Base-by-base conservation (phyloP, 805 yeast species). In the Candida berthetii region DNA sequence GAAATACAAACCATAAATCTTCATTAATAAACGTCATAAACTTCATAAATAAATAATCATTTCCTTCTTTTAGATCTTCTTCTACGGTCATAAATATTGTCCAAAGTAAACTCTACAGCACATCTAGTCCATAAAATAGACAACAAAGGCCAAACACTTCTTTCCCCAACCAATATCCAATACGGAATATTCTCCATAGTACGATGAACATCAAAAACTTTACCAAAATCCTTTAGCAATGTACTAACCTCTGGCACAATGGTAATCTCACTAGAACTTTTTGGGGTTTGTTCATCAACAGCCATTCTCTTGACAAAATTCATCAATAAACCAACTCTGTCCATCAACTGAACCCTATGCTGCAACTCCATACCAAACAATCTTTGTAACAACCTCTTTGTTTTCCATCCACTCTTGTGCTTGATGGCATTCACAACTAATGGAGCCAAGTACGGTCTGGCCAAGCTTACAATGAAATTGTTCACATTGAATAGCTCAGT, bases 401-500 rank as follows among this genome's bases (percentile, higher is more conserved):
- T 56, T 62, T 55, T 63, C 70, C 60, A 56, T 1, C 60, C 58
- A 42, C 71, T 75, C 46, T 74, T 76, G 56, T 88, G 93, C 54
- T 82, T 83, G 54, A 87, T 71, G 55, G 88, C 96, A 48, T 85
- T 83, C 31, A 85, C 80, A 35, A 93, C 74, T 42, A 91, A 67
- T 1, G 98, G 97, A 0, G 96, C 96, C 51, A 91, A 67, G 54
- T 91, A 93, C 1, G 98, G 97, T 47, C 97, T 73, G 8, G 98
- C 96, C 48, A 91, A 69, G 17, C 96, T 86, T 1, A 90, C 90
- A 25, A 93, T 72, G 55, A 88, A 91, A 61, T 90, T 95, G 61
- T 93, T 93, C 19, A 93, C 98, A 53, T 93, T 93, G 68, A 91
- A 93, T 44, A 91, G 71, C 59, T 93, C 98, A 0, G 96, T 84